Conservation (phyloP, 768 basidiomycete genomes). For the Lentinula edodes region DNA sequence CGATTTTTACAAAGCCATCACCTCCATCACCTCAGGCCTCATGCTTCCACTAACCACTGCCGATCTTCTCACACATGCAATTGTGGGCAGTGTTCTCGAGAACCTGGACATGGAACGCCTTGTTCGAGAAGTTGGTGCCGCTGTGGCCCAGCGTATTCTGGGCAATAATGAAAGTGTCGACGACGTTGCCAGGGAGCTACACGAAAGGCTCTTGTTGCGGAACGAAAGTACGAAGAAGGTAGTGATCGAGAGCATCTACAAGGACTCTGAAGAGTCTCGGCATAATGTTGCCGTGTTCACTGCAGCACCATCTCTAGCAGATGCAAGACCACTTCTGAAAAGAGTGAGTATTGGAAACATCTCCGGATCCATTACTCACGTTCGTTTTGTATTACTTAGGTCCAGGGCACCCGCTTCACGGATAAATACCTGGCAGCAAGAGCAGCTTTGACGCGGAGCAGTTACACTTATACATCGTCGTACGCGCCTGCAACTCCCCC, state of each 20-base stretch:
- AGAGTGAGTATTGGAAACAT: conserved; percentile 45
- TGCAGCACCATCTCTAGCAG: conserved; percentile 59
- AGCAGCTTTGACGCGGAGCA: conserved; percentile 46
- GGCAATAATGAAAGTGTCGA: conserved; percentile 95
- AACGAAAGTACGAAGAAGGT: conserved; percentile 98
- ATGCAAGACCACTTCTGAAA: conserved; percentile 74
- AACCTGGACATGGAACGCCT: conserved; percentile 98
- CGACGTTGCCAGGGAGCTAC: conserved; percentile 91
- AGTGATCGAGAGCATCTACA: conserved; percentile 94
- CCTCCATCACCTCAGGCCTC: conserved; percentile 87
- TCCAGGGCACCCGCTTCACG: conserved; percentile 92
- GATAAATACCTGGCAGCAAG: conserved; percentile 89
- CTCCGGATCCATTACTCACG: background rate
- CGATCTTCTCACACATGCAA: conserved; percentile 90
- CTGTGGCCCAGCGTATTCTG: conserved; percentile 87
- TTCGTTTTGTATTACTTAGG: conserved; percentile 39
- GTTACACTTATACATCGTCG: conserved; percentile 42
- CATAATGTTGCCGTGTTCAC: conserved; percentile 90
- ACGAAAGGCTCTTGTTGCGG: conserved; percentile 82
- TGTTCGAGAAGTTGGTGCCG: conserved; percentile 89
- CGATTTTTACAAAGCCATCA: conserved; percentile 93
- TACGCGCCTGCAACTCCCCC: conserved; percentile 43
- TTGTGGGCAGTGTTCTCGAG: conserved; percentile 94
- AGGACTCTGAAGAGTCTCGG: conserved; percentile 79
- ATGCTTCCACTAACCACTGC: conserved; percentile 97